Evolutionary conservation across 257 asterid genomes (phyloP).

Genomic region (Echium plantagineum): DNA sequence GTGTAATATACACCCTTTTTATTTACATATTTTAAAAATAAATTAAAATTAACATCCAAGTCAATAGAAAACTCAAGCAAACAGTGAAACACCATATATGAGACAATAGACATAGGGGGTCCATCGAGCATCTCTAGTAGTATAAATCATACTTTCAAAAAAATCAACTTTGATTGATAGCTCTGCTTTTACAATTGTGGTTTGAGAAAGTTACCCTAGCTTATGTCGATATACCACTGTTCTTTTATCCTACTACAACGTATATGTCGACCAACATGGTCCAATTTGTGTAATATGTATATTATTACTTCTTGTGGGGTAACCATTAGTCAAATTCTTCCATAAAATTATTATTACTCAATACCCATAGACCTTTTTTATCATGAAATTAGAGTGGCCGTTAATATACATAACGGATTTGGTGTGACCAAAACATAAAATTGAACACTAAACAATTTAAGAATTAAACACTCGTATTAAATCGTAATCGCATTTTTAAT

Average conservation of each 20-base stretch:
- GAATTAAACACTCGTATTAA: no score
- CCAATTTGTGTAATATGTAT: background rate
- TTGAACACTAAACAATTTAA: no score
- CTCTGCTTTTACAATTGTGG: background rate
- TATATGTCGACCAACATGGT: background rate
- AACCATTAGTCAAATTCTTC: background rate
- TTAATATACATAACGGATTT: no score
- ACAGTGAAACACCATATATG: no score
- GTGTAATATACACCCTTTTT: no score
- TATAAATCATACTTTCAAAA: constrained; percentile 30
- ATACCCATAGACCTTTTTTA: no score
- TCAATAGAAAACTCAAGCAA: no score
- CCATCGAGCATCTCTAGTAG: constrained; percentile 22
- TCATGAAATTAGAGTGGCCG: no score
- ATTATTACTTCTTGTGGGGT: background rate
- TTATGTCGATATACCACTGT: constrained; percentile 20
- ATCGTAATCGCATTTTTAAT: no score
- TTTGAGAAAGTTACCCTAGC: constrained; percentile 22
- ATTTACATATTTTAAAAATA: no score
- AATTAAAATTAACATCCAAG: no score
- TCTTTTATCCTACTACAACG: constrained; percentile 18
- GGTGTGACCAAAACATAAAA: no score
- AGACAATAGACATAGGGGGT: constrained; percentile 17
- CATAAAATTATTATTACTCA: background rate
- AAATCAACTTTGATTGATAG: constrained; percentile 3